Conservation (phyloP, 116 monocot genomes). For the Zostera marina region DNA sequence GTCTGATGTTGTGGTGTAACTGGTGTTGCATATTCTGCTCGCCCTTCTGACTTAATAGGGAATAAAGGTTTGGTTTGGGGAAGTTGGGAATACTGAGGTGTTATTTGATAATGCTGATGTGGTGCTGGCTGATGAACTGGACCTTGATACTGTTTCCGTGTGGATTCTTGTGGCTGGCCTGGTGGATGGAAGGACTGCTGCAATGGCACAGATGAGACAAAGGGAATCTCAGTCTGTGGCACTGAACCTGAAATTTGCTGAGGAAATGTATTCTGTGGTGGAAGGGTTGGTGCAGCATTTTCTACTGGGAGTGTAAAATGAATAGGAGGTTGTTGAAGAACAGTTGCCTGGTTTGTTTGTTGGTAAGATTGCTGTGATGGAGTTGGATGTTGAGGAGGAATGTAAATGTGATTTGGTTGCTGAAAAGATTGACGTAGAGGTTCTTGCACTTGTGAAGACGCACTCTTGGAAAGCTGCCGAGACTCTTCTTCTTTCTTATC, state of each 20-base stretch:
- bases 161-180: constrained; percentile 17
- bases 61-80: constrained; percentile 16
- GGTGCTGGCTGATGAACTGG: constrained; percentile 20
- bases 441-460: constrained; percentile 5
- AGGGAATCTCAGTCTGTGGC: constrained; percentile 26
- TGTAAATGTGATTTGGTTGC: constrained; percentile 3
- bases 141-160: constrained; percentile 19
- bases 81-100: constrained; percentile 28
- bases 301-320: constrained; percentile 12
- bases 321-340: constrained; percentile 17
- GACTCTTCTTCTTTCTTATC: constrained; percentile 80
- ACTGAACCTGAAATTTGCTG: constrained; percentile 15
- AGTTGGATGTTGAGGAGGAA: constrained; percentile 12
- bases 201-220: constrained; percentile 23
- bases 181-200: constrained; percentile 26
- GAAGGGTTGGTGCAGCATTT: constrained; percentile 4
- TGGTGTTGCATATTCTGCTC: constrained; percentile 29
- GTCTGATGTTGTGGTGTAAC: constrained; percentile 30
- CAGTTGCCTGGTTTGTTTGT: constrained; percentile 5
- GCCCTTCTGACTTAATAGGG: constrained; percentile 32
- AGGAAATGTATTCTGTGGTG: constrained; percentile 28
- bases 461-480: constrained; percentile 41
- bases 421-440: constrained; percentile 9
- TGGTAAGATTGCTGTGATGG: constrained; percentile 9
- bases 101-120: constrained; percentile 19